Conservation (phyloP, 2,329 filamentous ascomycete genomes). For the Paecilomyces niveus region DNA sequence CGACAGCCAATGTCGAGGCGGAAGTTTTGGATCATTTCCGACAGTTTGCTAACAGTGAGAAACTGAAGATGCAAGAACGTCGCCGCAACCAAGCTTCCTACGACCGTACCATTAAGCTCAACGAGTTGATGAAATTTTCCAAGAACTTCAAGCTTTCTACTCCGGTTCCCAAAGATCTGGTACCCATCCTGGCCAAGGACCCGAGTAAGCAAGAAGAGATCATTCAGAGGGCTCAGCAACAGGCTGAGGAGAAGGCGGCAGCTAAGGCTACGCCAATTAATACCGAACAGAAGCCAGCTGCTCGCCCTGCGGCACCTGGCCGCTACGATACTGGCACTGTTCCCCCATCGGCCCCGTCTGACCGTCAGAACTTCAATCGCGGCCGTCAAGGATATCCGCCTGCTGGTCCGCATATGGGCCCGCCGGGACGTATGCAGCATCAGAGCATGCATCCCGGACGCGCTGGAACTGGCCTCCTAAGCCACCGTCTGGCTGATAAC, state of each 20-base stretch:
- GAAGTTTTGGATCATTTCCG: slow-evolving; percentile 58
- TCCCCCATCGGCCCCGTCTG: slow-evolving; percentile 31
- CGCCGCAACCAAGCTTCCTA: slow-evolving; percentile 50
- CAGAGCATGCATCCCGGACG: slow-evolving; percentile 38
- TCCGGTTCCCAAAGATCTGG: slow-evolving; percentile 82
- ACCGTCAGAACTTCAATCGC: slow-evolving; percentile 43
- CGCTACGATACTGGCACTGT: slow-evolving; percentile 34
- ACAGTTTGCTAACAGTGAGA: slow-evolving; percentile 56
- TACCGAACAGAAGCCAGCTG: slow-evolving; percentile 48
- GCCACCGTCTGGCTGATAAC: slow-evolving; percentile 46
- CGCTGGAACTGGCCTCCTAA: slow-evolving; percentile 38
- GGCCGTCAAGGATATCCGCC: slow-evolving; percentile 40
- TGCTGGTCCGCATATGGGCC: slow-evolving; percentile 40
- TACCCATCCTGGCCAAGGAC: slow-evolving; percentile 94
- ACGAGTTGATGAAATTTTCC: slow-evolving; percentile 92
- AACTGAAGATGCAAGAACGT: slow-evolving; percentile 52
- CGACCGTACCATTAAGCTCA: slow-evolving; percentile 88
- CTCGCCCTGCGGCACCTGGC: slow-evolving; percentile 40
- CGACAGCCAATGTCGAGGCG: slow-evolving; percentile 54
- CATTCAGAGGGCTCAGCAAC: slow-evolving; percentile 74
- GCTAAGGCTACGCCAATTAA: slow-evolving; percentile 37
- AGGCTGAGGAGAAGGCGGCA: slow-evolving; percentile 54
- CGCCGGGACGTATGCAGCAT: slow-evolving; percentile 32
- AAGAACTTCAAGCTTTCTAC: slow-evolving; percentile 90
- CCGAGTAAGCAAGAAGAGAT: slow-evolving; percentile 91